These are phyloP conservation scores for Pugionium dolabratum DNA, from an alignment of 345 rosid genomes.

Conservation along the genomic window DNA sequence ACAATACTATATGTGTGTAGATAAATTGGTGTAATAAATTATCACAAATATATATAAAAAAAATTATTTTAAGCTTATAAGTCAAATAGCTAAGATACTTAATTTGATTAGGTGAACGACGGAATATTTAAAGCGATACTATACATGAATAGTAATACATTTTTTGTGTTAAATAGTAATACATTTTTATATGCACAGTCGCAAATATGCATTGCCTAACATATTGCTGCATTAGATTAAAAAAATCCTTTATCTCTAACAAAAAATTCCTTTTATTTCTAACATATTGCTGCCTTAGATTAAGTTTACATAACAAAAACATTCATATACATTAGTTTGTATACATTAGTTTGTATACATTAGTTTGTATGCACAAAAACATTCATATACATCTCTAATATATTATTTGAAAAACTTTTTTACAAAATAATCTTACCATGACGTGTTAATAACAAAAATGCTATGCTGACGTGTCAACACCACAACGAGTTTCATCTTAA, in stretches of 20 bases:
- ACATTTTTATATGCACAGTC: conserved; percentile 12
- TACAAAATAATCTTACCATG: too few relatives aligned
- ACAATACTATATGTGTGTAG: not conserved
- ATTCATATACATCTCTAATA: too few relatives aligned
- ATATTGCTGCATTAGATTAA: conserved; percentile 26
- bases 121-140: not conserved
- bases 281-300: too few relatives aligned
- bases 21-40: not conserved
- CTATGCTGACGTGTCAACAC: too few relatives aligned
- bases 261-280: too few relatives aligned
- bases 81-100: conserved; percentile 25
- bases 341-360: too few relatives aligned
- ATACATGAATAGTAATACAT: not conserved
- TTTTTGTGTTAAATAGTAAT: too few relatives aligned
- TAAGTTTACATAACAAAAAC: not conserved
- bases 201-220: conserved; percentile 11
- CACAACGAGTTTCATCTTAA: too few relatives aligned
- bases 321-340: not conserved
- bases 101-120: conserved; percentile 15
- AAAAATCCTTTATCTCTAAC: too few relatives aligned
- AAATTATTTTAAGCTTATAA: not conserved
- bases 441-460: too few relatives aligned
- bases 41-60: conserved; percentile 5
- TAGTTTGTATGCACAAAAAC: too few relatives aligned
- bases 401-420: too few relatives aligned